Percentiles rank a stretch among this genome's conserved stretches.
Conservation (phyloP, 2,329 filamentous ascomycete genomes). For the Cladosporium sphaerospermum region DNA sequence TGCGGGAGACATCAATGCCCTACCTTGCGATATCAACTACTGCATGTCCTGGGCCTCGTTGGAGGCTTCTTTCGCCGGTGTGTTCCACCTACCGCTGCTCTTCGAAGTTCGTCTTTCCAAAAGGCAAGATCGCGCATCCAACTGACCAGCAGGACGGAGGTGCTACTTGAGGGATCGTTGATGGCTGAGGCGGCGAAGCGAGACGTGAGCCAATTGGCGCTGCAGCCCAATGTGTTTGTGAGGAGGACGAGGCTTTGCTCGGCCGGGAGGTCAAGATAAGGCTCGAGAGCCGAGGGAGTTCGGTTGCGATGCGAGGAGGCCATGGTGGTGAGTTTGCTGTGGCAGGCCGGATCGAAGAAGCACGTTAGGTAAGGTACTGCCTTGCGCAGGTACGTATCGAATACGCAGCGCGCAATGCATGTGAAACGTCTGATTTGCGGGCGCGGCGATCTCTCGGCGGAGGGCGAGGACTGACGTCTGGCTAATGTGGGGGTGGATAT, state of each 20-base stretch:
- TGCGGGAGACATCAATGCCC: constrained; percentile 11
- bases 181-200: constrained; percentile 47
- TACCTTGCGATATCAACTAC: constrained; percentile 10
- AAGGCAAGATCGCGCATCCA: constrained; percentile 74
- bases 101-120: constrained; percentile 60
- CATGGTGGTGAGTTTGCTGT: neutral
- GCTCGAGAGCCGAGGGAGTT: constrained; percentile 58
- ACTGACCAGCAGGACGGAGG: constrained; percentile 65
- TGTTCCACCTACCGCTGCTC: constrained; percentile 18
- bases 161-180: constrained; percentile 19
- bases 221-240: constrained; percentile 55
- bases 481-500: neutral
- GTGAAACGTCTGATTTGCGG: no score
- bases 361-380: no score
- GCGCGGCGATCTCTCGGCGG: neutral
- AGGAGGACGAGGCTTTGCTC: constrained; percentile 58
- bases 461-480: neutral
- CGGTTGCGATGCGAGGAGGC: constrained; percentile 27
- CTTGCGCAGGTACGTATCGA: no score
- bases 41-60: neutral
- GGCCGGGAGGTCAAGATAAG: constrained; percentile 54
- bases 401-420: no score
- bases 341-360: no score
- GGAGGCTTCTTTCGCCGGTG: neutral
- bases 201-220: constrained; percentile 50